Evolutionary conservation across 495 filamentous ascomycete species (phyloP).

Genomic region (Staphylotrichum longicolle): DNA sequence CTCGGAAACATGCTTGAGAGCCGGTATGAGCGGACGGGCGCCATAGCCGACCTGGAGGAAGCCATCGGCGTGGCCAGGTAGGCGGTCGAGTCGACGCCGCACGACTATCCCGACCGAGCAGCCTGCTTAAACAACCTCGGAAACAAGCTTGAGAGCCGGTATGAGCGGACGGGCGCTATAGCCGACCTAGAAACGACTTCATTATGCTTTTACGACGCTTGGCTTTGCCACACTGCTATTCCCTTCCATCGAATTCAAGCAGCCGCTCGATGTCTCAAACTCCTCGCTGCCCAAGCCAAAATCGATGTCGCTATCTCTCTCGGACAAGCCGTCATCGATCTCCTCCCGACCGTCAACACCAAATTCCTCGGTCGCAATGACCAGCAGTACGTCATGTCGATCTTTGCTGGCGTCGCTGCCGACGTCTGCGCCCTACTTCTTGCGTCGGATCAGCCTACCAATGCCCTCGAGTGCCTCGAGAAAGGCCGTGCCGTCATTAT

Average conservation of each 20-base stretch:
- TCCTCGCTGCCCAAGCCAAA: neutral
- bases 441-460: neutral
- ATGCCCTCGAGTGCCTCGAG: neutral
- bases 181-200: neutral
- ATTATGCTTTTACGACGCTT: conserved; percentile 2
- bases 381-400: neutral
- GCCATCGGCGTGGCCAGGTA: neutral
- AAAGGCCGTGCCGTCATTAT: neutral
- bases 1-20: neutral
- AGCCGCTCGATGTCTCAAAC: neutral
- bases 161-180: neutral
- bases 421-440: neutral
- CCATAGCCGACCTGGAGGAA: neutral
- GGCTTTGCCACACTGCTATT: neutral
- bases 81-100: neutral
- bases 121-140: neutral
- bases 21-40: conserved; percentile 1
- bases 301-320: neutral
- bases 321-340: neutral
- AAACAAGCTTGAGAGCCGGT: neutral
- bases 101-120: conserved; percentile 2
- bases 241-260: neutral
- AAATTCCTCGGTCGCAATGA: neutral
- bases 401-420: neutral
- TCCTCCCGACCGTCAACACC: neutral